Conservation (phyloP, 2,329 filamentous ascomycete species). For the Trichoderma cornu-damae region DNA sequence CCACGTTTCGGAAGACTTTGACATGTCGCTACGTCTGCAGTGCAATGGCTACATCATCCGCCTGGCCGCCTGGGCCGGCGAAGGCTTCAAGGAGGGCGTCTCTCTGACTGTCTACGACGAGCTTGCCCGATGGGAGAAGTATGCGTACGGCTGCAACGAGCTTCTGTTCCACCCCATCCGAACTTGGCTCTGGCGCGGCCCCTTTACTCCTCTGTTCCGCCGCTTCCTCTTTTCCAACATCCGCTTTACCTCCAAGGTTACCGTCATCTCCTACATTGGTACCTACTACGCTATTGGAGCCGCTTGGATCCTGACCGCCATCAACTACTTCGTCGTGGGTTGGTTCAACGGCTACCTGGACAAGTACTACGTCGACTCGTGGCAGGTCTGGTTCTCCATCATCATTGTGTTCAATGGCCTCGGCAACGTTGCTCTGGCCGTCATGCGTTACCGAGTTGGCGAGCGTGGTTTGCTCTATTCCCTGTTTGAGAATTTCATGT, state of each 20-base stretch:
- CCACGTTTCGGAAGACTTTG: constrained; percentile 76
- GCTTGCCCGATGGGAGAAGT: constrained; percentile 80
- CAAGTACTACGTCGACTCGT: constrained; percentile 74
- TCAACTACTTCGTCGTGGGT: constrained; percentile 71
- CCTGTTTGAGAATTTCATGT: constrained; percentile 63
- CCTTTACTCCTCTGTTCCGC: constrained; percentile 74
- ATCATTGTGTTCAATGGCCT: constrained; percentile 72
- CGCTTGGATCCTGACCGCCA: constrained; percentile 66
- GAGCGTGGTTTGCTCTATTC: constrained; percentile 56
- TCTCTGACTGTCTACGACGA: constrained; percentile 82
- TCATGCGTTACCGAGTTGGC: constrained; percentile 67
- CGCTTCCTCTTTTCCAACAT: constrained; percentile 69
- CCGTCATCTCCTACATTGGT: constrained; percentile 70
- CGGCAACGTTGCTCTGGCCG: constrained; percentile 65
- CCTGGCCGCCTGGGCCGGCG: constrained; percentile 65
- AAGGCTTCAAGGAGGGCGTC: constrained; percentile 79
- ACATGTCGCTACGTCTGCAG: constrained; percentile 74
- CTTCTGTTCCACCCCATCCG: constrained; percentile 73
- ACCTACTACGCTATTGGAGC: constrained; percentile 76
- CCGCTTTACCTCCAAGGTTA: constrained; percentile 69
- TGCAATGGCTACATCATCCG: constrained; percentile 67
- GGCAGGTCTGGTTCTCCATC: constrained; percentile 76
- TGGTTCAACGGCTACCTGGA: constrained; percentile 75
- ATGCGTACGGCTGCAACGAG: constrained; percentile 79
- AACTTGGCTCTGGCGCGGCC: constrained; percentile 67